Evolutionary conservation across 2,329 filamentous ascomycete genomes (phyloP), one percentile per base, ranked within the genome.

Genomic region (Ceratocystis diversiconidia): DNA sequence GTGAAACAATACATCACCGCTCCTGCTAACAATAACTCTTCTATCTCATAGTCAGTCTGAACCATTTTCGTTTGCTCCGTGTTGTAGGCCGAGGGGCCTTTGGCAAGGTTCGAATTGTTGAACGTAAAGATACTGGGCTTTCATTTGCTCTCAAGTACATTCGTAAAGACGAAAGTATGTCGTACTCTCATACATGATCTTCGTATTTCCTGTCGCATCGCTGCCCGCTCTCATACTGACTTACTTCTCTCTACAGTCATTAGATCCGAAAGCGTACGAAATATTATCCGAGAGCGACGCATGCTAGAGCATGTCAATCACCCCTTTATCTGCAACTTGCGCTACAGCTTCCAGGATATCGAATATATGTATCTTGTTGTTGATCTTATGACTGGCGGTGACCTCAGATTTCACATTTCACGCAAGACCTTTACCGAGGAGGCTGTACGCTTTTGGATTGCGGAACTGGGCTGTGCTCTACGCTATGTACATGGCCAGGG

Each of bases 291-390:
- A 71, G 94, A 99, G 79, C 85, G 94, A 69, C 86, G 92, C 74
- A 99, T 99, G 94, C 84, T 99, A 73, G 92, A 99, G 78, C 91
- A 97, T 75, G 83, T 99, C 72, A 96, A 96, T 74, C 94, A 99
- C 73, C 91, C 92, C 30, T 99, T 97, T 75, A 88, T 99, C 71
- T 97, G 92, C 79, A 99, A 99, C 76, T 79, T 99, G 79, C 89
- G 94, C 72, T 99, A 97, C 78, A 96, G 92, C 77, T 99, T 99
- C 74, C 94, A 99, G 77, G 94, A 99, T 76, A 91, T 97, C 71
- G 94, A 99, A 76, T 99, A 99, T 77, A 88, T 99, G 90, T 96
- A 99, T 75, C 85, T 99, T 65, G 92, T 99, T 64, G 91, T 99
- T 69, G 94, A 99, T 77, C 79, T 99, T 68, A 99, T 99, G 94